Evolutionary conservation across 1,139 yeast genomes (phyloP).

Genomic region (Hyphopichia fennica): DNA sequence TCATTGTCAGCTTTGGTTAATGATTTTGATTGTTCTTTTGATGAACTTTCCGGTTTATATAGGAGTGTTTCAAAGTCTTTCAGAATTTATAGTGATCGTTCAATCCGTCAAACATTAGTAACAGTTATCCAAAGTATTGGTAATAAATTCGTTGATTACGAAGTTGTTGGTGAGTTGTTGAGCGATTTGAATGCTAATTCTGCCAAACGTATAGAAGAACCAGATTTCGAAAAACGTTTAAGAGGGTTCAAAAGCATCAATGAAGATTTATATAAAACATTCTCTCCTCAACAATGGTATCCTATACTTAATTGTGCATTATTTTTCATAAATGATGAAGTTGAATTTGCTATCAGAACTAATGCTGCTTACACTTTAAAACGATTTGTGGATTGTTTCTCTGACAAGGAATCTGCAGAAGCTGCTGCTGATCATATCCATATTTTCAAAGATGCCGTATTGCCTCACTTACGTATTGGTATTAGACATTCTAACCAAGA

Average conservation of each 20-base stretch:
- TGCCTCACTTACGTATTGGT: conserved; percentile 72
- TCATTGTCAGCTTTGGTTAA: conserved; percentile 57
- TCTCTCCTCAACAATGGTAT: conserved; percentile 68
- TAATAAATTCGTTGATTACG: conserved; percentile 42
- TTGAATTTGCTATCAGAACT: conserved; percentile 78
- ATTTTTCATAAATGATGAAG: conserved; percentile 72
- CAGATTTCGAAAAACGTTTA: conserved; percentile 76
- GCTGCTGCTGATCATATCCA: conserved; percentile 38
- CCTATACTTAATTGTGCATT: conserved; percentile 72
- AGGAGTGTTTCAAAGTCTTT: conserved; percentile 59
- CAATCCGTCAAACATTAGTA: conserved; percentile 61
- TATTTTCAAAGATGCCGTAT: conserved; percentile 53
- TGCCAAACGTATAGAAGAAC: conserved; percentile 60
- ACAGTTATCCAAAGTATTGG: conserved; percentile 63
- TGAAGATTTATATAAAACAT: conserved; percentile 46
- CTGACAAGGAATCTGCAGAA: conserved; percentile 29
- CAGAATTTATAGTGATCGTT: conserved; percentile 55
- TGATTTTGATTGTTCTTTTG: conserved; percentile 53
- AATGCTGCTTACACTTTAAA: conserved; percentile 70
- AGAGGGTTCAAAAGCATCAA: conserved; percentile 66
- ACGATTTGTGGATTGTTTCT: conserved; percentile 63
- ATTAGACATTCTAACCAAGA: conserved; percentile 62
- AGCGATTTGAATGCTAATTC: conserved; percentile 72
- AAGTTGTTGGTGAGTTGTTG: conserved; percentile 50
- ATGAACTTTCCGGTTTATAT: conserved; percentile 56